phyloP scores from a whole-genome alignment of 768 basidiomycete genomes.

The Coprinopsis sp. region DNA sequence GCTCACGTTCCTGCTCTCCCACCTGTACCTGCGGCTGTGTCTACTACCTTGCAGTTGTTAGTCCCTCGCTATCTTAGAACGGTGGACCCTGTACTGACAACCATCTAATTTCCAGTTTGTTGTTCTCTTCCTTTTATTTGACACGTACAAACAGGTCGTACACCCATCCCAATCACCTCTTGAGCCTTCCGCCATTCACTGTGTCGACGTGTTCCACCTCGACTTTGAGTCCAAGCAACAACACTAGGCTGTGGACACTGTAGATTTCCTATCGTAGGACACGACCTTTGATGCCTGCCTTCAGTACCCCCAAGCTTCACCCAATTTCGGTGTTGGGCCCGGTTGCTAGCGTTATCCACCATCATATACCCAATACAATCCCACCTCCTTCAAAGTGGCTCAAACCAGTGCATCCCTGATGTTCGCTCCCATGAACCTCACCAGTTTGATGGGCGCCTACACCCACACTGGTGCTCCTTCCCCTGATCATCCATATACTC shows the following conservation, averaged over 20 bases:
- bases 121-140: constrained; percentile 20
- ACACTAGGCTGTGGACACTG: constrained; percentile 43
- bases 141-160: constrained; percentile 14
- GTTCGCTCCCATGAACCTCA: constrained; percentile 58
- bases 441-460: constrained; percentile 48
- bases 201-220: constrained; percentile 34
- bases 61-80: constrained; percentile 20
- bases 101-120: constrained; percentile 16
- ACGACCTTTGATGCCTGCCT: constrained; percentile 54
- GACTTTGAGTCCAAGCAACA: constrained; percentile 49
- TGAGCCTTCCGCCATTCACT: constrained; percentile 26
- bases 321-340: constrained; percentile 58
- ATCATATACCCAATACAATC: constrained; percentile 3
- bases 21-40: constrained; percentile 25
- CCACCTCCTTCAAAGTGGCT: constrained; percentile 32
- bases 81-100: constrained; percentile 23
- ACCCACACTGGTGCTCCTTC: constrained; percentile 57
- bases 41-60: constrained; percentile 37
- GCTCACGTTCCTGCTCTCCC: too few species aligned
- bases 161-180: constrained; percentile 23
- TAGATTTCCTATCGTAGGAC: constrained; percentile 50
- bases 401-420: constrained; percentile 57
- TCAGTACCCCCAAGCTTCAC: constrained; percentile 58
- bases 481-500: constrained; percentile 65
- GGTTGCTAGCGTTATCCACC: constrained; percentile 45